Evolutionary conservation across 331 rosid species (phyloP), one percentile per base, ranked within the genome.

Genomic region (Prunus yedoensis): DNA sequence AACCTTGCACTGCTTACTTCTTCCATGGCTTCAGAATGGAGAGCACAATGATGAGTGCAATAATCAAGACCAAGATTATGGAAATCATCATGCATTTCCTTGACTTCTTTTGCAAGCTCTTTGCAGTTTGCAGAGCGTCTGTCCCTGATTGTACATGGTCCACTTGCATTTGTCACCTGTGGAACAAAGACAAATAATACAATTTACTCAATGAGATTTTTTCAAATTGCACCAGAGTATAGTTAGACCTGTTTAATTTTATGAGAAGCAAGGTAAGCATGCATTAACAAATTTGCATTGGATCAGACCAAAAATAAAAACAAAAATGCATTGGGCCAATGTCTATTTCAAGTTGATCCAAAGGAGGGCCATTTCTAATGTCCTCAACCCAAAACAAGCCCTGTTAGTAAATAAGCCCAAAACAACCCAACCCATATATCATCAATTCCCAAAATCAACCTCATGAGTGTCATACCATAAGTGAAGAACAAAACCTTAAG

Each of bases 101-200:
- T 5, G 98, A 87, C 80, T 65, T 87, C 87, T 77, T 90, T 73
- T 88, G 97, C 80, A 91, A 73, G 72, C 82, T 82, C 87, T 87
- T 91, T 6, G 97, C 96, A 4, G 86, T 81, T 49, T 83, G 77
- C 28, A 91, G 91, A 30, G 97, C 94, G 14, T 85, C 93, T 51
- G 85, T 91, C 1, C 97, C 98, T 25, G 79, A 17, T 73, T 71
- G 81, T 70, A 93, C 93, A 65, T 91, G 89, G 79, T 93, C 97
- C 45, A 92, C 95, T n/a, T 68, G 97, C 85, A n/a, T 91, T 93
- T 80, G 89, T 84, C 68, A 93, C 98, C 98, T 93, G 92, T 57
- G 27, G 41, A 49, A 8, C 30, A 18, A 4, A 46, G 6, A 57
- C 8, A 45, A 46, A 4, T 28, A 20, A 58, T 53, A 53, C 11